These are phyloP conservation scores for Solanum habrochaites DNA, from an alignment of 257 asterid genomes.

Conservation along the genomic window DNA sequence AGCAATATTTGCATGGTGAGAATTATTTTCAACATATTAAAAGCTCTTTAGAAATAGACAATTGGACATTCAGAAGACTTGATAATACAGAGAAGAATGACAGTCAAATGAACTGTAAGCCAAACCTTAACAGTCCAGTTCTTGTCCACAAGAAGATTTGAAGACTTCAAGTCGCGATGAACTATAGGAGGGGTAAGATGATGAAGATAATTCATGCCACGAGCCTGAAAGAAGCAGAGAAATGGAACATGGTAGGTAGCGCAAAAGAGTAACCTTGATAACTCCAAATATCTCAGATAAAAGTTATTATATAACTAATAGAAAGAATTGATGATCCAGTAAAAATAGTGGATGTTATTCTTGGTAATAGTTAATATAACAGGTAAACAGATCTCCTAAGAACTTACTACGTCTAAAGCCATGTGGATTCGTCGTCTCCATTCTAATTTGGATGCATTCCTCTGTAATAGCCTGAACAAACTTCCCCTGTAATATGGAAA, in stretches of 20 bases:
- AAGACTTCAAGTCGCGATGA: slow-evolving; percentile 95
- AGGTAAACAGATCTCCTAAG: not conserved
- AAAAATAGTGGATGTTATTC: not conserved
- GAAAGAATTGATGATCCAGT: not conserved
- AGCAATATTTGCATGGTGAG: slow-evolving; percentile 2
- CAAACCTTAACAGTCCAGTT: slow-evolving; percentile 96
- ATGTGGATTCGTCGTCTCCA: slow-evolving; percentile 79
- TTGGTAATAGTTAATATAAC: not conserved
- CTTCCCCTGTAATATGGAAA: slow-evolving; percentile 66
- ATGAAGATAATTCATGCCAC: slow-evolving; percentile 95
- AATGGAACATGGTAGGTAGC: not conserved
- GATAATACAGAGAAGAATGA: not conserved
- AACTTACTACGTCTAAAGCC: slow-evolving; percentile 92
- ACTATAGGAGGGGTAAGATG: slow-evolving; percentile 75
- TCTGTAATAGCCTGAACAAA: slow-evolving; percentile 70
- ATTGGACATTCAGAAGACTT: not conserved
- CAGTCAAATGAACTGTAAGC: not conserved
- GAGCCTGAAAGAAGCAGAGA: slow-evolving; percentile 43
- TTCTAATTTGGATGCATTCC: slow-evolving; percentile 61
- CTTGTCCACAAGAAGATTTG: slow-evolving; percentile 95
- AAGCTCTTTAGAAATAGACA: not conserved
- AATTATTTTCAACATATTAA: not conserved
- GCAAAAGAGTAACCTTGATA: not conserved
- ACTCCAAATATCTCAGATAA: not conserved
- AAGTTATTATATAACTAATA: not conserved